These are phyloP conservation scores for Mortierella sp. DNA, from an alignment of 371 early-diverging fungal species.

Conservation along the genomic window DNA sequence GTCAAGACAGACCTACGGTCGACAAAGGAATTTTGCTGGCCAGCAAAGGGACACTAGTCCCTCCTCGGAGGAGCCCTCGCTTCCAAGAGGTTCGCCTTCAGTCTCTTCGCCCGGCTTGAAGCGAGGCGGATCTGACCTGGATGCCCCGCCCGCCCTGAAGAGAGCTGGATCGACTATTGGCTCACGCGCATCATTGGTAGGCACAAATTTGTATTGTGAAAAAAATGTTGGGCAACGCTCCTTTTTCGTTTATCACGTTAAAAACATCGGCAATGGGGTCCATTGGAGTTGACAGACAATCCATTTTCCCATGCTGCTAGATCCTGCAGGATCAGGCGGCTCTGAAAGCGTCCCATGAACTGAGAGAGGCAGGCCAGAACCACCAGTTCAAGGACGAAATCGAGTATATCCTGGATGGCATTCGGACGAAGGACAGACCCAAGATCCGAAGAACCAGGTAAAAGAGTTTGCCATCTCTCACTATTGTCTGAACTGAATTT, in stretches of 20 bases:
- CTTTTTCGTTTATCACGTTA: not conserved
- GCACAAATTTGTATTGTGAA: not conserved
- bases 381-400: conserved; percentile 71
- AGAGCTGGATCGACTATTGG: conserved; percentile 6
- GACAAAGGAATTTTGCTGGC: conserved; percentile 30
- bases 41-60: conserved; percentile 8
- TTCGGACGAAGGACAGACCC: conserved; percentile 44
- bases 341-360: conserved; percentile 62
- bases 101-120: conserved; percentile 10
- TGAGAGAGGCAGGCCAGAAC: conserved; percentile 67
- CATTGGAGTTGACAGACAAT: not conserved
- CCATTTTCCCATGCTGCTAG: not conserved
- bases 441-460: conserved; percentile 42
- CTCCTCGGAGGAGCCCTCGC: not conserved
- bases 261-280: not conserved
- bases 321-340: conserved; percentile 36
- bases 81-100: not conserved
- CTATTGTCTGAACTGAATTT: not conserved
- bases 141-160: conserved; percentile 14
- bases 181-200: not conserved
- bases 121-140: conserved; percentile 15
- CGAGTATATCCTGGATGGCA: conserved; percentile 67
- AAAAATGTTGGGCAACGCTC: not conserved
- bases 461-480: not conserved
- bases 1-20: conserved; percentile 39